Evolutionary conservation across 1,284 basidiomycete species (phyloP), one percentile per base, ranked within the genome.

Genomic region (Violaceomyces palustris): DNA sequence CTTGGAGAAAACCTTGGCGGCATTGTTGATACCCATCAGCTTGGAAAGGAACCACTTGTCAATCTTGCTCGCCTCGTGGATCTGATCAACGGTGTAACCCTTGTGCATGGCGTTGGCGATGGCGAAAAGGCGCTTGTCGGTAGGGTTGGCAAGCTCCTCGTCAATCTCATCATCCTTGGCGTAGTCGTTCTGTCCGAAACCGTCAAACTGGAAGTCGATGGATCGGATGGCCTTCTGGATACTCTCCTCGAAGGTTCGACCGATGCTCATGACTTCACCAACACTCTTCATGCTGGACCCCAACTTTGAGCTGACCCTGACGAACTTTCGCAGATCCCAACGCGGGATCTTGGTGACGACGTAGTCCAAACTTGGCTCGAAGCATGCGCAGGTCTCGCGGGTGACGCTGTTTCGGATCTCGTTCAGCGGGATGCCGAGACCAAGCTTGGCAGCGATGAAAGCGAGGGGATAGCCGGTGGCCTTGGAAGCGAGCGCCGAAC

Each of bases 261-360:
- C 94, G 61, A 98, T 97, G 57, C 87, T 88, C 94, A 98, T 98
- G 45, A 98, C 93, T 76, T 98, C 93, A 45, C 93, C 93, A 6
- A 98, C 94, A 69, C 87, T 90, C 82, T 98, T 98, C 93, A 98
- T 71, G 30, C 50, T 57, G 39, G 61, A 65, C 22, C 68, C 68
- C 25, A 71, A 53, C 57, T 67, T 69, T 40, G 59, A 60, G 52
- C 57, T 62, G 40, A 71, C 68, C 15, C 68, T 59, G 67, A 75
- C 88, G 78, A 98, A 98, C 81, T 98, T 98, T 76, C 93, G 93
- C 71, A 97, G 78, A 77, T 98, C 93, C 93, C 93, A 98, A 56
- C 92, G 85, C 41, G 93, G 93, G 69, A 98, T 96, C 79, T 98
- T 98, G 73, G 94, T 90, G 36, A 97, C 91, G 55, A 88, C 84